phyloP scores from a whole-genome alignment of 2,329 filamentous ascomycete genomes.

The Nothophaeocryptopus gaeumannii region DNA sequence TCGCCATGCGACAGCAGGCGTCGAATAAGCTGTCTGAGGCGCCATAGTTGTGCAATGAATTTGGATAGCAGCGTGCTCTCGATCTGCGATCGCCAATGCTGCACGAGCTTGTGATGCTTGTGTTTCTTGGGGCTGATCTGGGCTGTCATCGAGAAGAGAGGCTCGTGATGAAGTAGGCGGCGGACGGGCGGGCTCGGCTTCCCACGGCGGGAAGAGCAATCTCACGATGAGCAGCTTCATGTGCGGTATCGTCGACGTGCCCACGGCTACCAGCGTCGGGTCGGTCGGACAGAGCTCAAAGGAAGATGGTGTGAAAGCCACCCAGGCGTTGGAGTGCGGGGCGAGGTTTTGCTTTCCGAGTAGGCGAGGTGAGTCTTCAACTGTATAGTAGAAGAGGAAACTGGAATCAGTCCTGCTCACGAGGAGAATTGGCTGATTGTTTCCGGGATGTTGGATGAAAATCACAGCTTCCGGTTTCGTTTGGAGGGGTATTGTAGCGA shows the following conservation, averaged over 20 bases:
- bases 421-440: constrained; percentile 48
- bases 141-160: constrained; percentile 27
- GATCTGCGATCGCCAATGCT: constrained; percentile 52
- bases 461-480: constrained; percentile 58
- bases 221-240: constrained; percentile 62
- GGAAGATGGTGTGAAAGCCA: constrained; percentile 59
- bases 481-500: constrained; percentile 43
- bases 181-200: constrained; percentile 12
- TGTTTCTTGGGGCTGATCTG: constrained; percentile 34
- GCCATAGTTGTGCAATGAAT: constrained; percentile 59
- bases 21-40: constrained; percentile 64
- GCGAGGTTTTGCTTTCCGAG: constrained; percentile 60
- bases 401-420: constrained; percentile 58
- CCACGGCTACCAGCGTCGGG: constrained; percentile 55
- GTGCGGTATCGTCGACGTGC: constrained; percentile 59
- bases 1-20: constrained; percentile 60
- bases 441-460: constrained; percentile 52
- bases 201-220: constrained; percentile 50
- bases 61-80: constrained; percentile 59
- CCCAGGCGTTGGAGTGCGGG: constrained; percentile 62
- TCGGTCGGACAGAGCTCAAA: constrained; percentile 57
- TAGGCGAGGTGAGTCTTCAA: constrained; percentile 38
- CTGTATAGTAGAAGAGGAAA: constrained; percentile 55
- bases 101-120: constrained; percentile 54
- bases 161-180: constrained; percentile 15